Base-by-base conservation (phyloP, 345 rosid genomes). In the Dipteronia dyeriana region DNA sequence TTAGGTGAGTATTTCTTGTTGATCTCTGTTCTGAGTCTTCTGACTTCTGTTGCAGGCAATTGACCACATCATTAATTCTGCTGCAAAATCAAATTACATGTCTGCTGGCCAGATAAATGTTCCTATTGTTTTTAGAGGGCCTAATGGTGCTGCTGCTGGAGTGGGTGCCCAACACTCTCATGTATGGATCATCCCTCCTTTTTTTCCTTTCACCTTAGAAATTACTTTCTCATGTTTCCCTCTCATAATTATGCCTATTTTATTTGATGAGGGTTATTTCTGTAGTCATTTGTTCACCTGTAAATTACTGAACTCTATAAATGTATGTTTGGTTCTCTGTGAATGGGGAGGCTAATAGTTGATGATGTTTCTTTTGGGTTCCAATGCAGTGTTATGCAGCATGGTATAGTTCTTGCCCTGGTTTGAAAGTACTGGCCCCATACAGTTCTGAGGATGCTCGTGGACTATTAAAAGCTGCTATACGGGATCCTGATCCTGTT, bases 111-210 rank as follows among this genome's bases (percentile, higher is more conserved):
- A 90, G 75, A 81, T 95, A 8, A 73, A 85, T 14, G 98, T 89
- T 65, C 92, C 99, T 66, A 92, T 93, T 65, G 99, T 95, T 73
- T 93, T 93, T 78, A 89, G 98, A 82, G 98, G 98, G 77, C 97
- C 99, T 66, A 95, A 95, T 86, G 99, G 99, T 80, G 96, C 96
- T 51, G 98, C 99, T 76, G 97, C 98, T 71, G 99, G 98, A 85
- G 98, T 96, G 65, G 99, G 92, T 74, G 99, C 98, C 71, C 99
- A 95, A 76, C 99, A 95, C 82, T 95, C 99, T 78, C 99, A 95
- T 12, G 97, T 88, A 86, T 78, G 82, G 56, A 76, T 66, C 25
- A 59, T 71, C 17, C 38, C 39, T 66, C 51, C 10, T 76, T 66
- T 78, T 61, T 26, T 7, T 6, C 17, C 1, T 10, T 34, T 34